Conservation (phyloP, 768 basidiomycete genomes). For the Tremella mesenterica region DNA sequence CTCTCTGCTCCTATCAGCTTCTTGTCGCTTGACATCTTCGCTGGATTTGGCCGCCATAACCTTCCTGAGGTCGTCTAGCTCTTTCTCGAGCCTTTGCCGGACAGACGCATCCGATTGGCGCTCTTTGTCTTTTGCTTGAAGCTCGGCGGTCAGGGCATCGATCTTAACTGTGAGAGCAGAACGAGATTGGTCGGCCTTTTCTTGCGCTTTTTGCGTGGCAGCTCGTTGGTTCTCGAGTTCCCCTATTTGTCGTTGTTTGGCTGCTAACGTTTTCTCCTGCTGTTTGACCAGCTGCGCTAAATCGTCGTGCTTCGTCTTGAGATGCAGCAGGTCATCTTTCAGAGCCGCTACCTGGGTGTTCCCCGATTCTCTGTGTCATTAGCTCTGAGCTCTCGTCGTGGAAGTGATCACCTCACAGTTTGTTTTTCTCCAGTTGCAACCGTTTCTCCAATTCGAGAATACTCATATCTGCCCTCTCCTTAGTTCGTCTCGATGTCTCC, state of each 20-base stretch:
- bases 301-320: slow-evolving; percentile 69
- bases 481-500: slow-evolving; percentile 64
- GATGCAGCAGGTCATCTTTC: slow-evolving; percentile 61
- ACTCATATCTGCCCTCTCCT: slow-evolving; percentile 62
- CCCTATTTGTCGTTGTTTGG: slow-evolving; percentile 44
- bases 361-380: slow-evolving; percentile 54
- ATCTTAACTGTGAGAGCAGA: slow-evolving; percentile 17
- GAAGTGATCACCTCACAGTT: slow-evolving; percentile 50
- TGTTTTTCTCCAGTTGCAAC: slow-evolving; percentile 57
- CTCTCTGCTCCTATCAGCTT: slow-evolving; percentile 81
- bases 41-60: slow-evolving; percentile 74
- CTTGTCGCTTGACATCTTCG: slow-evolving; percentile 72
- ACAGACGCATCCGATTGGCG: slow-evolving; percentile 13
- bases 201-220: slow-evolving; percentile 12
- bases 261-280: slow-evolving; percentile 63
- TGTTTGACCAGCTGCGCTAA: slow-evolving; percentile 68
- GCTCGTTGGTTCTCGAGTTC: slow-evolving; percentile 15
- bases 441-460: slow-evolving; percentile 64
- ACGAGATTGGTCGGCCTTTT: slow-evolving; percentile 17
- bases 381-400: not conserved
- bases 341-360: slow-evolving; percentile 50
- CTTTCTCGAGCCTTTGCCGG: slow-evolving; percentile 58
- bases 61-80: slow-evolving; percentile 77
- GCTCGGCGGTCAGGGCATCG: slow-evolving; percentile 50
- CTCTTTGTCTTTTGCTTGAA: slow-evolving; percentile 48